A percentile compares a stretch with the other conserved stretches of the same genome.
Conservation (phyloP, 495 filamentous ascomycete genomes). For the Margaritispora aquatica region DNA sequence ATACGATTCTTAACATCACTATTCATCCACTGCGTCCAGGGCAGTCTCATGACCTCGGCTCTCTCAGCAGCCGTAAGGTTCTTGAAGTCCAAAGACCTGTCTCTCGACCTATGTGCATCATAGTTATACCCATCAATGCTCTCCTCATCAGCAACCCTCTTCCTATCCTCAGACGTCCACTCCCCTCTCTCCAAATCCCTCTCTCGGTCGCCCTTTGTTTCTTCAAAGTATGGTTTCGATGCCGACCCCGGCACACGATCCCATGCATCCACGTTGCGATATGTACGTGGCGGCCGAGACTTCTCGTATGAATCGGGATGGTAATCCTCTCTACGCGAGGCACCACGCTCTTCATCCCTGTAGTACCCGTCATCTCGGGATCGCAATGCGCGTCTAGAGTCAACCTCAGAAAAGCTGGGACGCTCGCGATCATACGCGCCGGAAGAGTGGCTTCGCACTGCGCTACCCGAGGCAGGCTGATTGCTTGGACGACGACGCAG, state of each 20-base stretch:
- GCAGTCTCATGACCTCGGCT: slow-evolving; percentile 18
- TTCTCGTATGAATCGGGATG: slow-evolving; percentile 12
- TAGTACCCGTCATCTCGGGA: slow-evolving; percentile 10
- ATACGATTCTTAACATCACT: slow-evolving; percentile 22
- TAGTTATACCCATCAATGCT: slow-evolving; percentile 20
- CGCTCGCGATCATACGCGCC: slow-evolving; percentile 6
- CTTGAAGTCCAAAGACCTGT: slow-evolving; percentile 16
- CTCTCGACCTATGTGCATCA: background rate
- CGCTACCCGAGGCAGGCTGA: background rate
- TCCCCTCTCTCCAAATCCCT: slow-evolving; percentile 14
- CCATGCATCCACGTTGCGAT: slow-evolving; percentile 12
- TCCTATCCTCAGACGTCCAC: background rate
- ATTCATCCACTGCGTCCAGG: slow-evolving; percentile 24
- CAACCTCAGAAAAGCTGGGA: slow-evolving; percentile 1
- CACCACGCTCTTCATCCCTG: slow-evolving; percentile 3
- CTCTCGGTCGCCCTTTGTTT: slow-evolving; percentile 8
- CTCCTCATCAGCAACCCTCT: slow-evolving; percentile 1
- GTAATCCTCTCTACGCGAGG: background rate
- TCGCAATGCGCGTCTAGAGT: slow-evolving; percentile 9
- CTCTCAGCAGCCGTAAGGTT: slow-evolving; percentile 14
- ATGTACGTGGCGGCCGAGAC: slow-evolving; percentile 11
- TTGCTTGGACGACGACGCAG: slow-evolving; percentile 3
- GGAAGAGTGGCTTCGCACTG: slow-evolving; percentile 3
- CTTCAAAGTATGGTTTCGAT: slow-evolving; percentile 17
- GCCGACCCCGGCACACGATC: slow-evolving; percentile 9